These are phyloP conservation scores for Solanum acaule DNA, from an alignment of 257 asterid species.

Conservation along the genomic window DNA sequence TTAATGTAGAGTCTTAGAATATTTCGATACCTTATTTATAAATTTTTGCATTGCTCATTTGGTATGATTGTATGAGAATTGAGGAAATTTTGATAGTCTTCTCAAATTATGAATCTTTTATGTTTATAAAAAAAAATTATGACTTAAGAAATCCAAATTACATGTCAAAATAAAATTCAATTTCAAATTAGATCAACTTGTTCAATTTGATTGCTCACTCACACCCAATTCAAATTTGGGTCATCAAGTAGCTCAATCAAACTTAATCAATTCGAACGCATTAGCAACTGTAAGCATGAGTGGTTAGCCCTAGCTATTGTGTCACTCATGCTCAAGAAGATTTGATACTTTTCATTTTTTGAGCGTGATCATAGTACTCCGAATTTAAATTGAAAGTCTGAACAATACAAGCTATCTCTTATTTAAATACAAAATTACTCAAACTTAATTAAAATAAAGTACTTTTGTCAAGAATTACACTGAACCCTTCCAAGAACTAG, in stretches of 20 bases:
- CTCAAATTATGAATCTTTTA: not conserved
- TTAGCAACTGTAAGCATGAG: too few relatives aligned
- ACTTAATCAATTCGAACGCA: too few relatives aligned
- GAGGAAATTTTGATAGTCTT: not conserved
- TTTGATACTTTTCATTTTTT: too few relatives aligned
- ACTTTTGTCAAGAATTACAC: not conserved
- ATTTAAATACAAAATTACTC: not conserved
- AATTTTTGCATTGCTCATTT: not conserved
- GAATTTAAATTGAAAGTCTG: too few relatives aligned
- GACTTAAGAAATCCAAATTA: too few relatives aligned
- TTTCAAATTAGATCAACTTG: not conserved
- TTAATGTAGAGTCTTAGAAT: not conserved
- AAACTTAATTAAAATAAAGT: not conserved
- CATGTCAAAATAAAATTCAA: too few relatives aligned
- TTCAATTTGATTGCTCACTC: not conserved
- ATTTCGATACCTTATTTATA: not conserved
- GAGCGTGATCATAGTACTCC: too few relatives aligned
- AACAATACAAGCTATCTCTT: not conserved
- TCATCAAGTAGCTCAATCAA: too few relatives aligned
- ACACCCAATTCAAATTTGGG: too few relatives aligned
- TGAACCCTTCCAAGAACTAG: not conserved
- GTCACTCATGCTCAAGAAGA: too few relatives aligned
- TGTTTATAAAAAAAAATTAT: not conserved
- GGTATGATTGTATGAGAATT: not conserved
- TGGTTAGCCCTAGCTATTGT: too few relatives aligned